These are phyloP conservation scores for Collybia nuda DNA, from an alignment of 768 basidiomycete species.

Conservation along the genomic window DNA sequence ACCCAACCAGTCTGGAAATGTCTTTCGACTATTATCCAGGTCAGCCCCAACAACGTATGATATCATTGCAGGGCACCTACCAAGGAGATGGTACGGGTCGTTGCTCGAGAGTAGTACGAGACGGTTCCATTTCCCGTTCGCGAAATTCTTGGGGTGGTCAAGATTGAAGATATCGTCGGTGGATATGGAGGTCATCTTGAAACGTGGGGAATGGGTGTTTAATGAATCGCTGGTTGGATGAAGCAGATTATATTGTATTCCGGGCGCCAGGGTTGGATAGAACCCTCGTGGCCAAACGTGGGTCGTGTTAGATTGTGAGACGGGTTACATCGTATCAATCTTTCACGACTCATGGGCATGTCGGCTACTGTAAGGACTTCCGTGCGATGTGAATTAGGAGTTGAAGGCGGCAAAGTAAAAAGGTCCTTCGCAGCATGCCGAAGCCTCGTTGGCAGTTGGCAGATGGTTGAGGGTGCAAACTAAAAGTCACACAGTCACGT, in stretches of 20 bases:
- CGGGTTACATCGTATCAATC: neutral
- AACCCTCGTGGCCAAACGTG: neutral
- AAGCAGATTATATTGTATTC: slow-evolving; percentile 4
- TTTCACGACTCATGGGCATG: neutral
- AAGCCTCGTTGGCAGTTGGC: slow-evolving; percentile 2
- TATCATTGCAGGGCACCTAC: slow-evolving; percentile 29
- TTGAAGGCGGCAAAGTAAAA: neutral
- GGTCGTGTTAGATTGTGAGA: neutral
- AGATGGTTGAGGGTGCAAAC: neutral
- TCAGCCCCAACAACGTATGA: neutral
- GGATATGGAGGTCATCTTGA: slow-evolving; percentile 4
- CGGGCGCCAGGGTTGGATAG: neutral
- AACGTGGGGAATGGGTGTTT: slow-evolving; percentile 1
- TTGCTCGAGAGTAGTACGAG: slow-evolving; percentile 37
- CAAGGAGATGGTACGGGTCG: slow-evolving; percentile 33
- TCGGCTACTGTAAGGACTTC: neutral
- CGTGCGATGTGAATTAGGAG: neutral
- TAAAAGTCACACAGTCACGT: neutral
- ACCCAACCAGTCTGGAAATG: slow-evolving; percentile 19
- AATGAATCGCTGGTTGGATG: neutral
- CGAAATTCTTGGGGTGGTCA: slow-evolving; percentile 41
- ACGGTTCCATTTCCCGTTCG: slow-evolving; percentile 38
- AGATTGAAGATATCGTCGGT: slow-evolving; percentile 38
- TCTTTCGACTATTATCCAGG: slow-evolving; percentile 12
- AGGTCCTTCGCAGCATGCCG: neutral